A percentile compares a stretch with the other conserved stretches of the same genome.
Evolutionary conservation across 257 asterid species (phyloP).

Genomic region (Buddleja alternifolia): DNA sequence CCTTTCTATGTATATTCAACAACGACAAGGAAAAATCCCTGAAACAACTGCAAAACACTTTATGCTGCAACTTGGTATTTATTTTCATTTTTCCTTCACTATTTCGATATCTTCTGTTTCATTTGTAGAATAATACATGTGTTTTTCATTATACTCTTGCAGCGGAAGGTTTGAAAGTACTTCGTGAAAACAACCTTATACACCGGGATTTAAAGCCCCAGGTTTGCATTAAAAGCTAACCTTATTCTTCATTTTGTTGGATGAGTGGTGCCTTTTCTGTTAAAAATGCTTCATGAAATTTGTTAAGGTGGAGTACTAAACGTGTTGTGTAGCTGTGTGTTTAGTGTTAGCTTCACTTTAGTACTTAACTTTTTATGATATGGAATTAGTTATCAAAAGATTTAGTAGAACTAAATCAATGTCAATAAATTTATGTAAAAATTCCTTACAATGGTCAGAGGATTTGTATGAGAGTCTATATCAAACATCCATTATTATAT

Average conservation of each 20-base stretch:
- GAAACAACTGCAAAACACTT: conserved; percentile 90
- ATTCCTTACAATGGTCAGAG: too few species aligned
- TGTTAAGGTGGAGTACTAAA: too few species aligned
- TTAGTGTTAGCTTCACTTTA: too few species aligned
- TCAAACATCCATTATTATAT: neutral
- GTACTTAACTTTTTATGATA: too few species aligned
- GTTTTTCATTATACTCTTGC: conserved; percentile 32
- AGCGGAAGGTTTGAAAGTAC: conserved; percentile 92
- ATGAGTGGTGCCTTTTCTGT: too few species aligned
- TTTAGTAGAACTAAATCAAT: too few species aligned
- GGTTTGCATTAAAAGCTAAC: conserved; percentile 48
- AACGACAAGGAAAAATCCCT: conserved; percentile 70
- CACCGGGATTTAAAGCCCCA: conserved; percentile 97
- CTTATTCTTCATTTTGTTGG: conserved; percentile 1
- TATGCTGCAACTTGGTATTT: conserved; percentile 88
- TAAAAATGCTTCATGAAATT: too few species aligned
- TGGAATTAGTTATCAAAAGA: too few species aligned
- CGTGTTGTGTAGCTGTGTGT: too few species aligned
- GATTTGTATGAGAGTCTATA: neutral
- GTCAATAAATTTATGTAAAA: too few species aligned
- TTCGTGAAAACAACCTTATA: conserved; percentile 79
- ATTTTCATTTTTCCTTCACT: neutral
- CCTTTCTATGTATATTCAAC: conserved; percentile 74
- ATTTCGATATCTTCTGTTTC: conserved; percentile 19
- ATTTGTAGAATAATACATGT: neutral